Percentiles rank a stretch among this genome's conserved stretches.
Evolutionary conservation across 176 grass and related monocot species (phyloP).

Genomic region (Secale cereale): DNA sequence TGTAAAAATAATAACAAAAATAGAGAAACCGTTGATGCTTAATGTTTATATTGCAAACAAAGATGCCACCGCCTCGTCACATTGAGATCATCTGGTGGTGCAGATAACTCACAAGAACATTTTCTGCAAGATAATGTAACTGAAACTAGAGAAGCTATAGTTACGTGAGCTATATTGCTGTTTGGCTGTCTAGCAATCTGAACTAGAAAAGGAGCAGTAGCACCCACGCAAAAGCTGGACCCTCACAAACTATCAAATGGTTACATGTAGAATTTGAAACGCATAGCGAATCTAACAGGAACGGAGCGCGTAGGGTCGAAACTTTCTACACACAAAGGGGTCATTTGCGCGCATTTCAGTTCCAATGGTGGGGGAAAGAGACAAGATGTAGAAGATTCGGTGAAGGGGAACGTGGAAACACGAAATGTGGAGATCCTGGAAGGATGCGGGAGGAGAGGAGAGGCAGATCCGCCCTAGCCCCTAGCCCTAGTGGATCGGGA

Average conservation of each 20-base stretch:
- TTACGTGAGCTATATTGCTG: not conserved
- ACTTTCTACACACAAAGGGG: not conserved
- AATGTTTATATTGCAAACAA: not conserved
- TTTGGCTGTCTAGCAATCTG: not conserved
- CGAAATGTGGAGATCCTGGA: constrained; percentile 21
- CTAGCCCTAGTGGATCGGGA: not conserved
- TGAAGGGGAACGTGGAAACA: not conserved
- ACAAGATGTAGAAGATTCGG: not conserved
- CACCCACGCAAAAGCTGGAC: not conserved
- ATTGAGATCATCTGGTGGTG: not conserved
- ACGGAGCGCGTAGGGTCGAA: not conserved
- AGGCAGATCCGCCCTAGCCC: not conserved
- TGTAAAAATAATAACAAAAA: not conserved
- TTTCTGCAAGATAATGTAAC: constrained; percentile 2
- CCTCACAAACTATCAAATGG: not conserved
- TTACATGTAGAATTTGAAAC: not conserved
- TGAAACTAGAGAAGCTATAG: not conserved
- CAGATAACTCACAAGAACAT: not conserved
- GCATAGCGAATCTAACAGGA: not conserved
- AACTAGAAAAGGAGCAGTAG: not conserved
- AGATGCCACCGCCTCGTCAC: not conserved
- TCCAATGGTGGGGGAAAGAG: not conserved
- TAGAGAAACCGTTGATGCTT: not conserved
- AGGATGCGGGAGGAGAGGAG: not conserved
- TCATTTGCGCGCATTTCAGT: not conserved